Base-by-base conservation (phyloP, 495 filamentous ascomycete species). In the Penicillium cosmopolitanum region DNA sequence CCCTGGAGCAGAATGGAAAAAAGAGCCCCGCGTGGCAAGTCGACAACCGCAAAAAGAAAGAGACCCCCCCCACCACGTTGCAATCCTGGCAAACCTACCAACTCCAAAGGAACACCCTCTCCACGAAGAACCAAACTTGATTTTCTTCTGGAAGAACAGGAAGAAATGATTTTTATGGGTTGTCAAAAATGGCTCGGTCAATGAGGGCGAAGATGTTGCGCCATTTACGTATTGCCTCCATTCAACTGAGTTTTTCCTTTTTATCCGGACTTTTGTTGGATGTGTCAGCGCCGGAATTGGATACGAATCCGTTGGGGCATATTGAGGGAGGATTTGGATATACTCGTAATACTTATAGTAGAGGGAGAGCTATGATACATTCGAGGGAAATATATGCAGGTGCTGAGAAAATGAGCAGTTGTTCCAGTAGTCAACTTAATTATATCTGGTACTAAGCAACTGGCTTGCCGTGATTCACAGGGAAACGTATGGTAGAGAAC, bases 231-330 rank as follows among this genome's bases (percentile, higher is more conserved):
- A 16, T 12, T 13, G 11, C 15, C 36, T 38, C 34, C 9, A 18
- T 36, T 38, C 36, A 38, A 38, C 2, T 13, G 15, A n/a, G 11
- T 43, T 33, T 51, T 15, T 21, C 23, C 40, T 13, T 46, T 59
- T 53, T 28, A 48, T 48, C 46, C 46, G 46, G 10, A 25, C 19
- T 44, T 23, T n/a, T 21, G 9, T 1, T 10, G 12, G 50, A 10
- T 59, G 50, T 48, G 42, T 59, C 57, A 54, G 51, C 57, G 57
- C 57, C 51, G 57, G 57, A 59, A 38, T 9, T 36, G 43, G 57
- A 31, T 31, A 31, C 1, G 28, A 6, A 31, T 31, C 4, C 5
- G 28, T 31, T 31, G 28, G 28, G 28, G 8, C 6, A 31, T 31
- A 1, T 31, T 31, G 28, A 31, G 28, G 8, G 28, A 31, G 28